Conservation (phyloP, 2,329 filamentous ascomycete genomes). For the Helotiales sp. region DNA sequence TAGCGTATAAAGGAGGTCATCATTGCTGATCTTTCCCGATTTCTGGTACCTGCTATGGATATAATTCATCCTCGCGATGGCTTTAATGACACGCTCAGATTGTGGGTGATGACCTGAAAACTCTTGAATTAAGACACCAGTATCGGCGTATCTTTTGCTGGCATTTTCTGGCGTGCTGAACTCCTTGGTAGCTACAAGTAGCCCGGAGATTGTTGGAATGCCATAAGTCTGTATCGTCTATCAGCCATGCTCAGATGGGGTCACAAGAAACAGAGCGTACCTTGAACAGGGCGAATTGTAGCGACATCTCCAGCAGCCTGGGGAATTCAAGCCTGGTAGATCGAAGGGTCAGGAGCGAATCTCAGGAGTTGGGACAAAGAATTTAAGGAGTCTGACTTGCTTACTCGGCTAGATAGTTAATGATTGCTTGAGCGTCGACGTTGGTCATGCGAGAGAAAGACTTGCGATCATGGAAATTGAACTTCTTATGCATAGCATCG, state of each 20-base stretch:
- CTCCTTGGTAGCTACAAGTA: slow-evolving; percentile 51
- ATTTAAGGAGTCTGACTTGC: too few species aligned
- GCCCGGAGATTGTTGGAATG: slow-evolving; percentile 52
- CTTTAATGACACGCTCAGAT: slow-evolving; percentile 44
- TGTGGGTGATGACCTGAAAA: slow-evolving; percentile 24
- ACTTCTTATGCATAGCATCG: slow-evolving; percentile 41
- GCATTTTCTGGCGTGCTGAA: slow-evolving; percentile 46
- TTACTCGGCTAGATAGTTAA: slow-evolving; percentile 43
- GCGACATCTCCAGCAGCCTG: slow-evolving; percentile 43
- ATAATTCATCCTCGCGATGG: slow-evolving; percentile 64
- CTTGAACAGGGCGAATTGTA: slow-evolving; percentile 46
- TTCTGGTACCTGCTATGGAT: slow-evolving; percentile 58
- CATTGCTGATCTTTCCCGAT: slow-evolving; percentile 58
- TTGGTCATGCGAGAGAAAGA: slow-evolving; percentile 53
- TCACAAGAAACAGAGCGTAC: slow-evolving; percentile 34
- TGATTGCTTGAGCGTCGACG: slow-evolving; percentile 51
- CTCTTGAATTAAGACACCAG: slow-evolving; percentile 26
- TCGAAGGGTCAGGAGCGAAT: too few species aligned
- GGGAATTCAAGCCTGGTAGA: slow-evolving; percentile 64
- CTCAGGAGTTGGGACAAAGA: too few species aligned
- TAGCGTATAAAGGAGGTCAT: slow-evolving; percentile 66
- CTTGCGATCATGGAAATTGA: slow-evolving; percentile 44
- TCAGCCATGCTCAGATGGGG: background rate
- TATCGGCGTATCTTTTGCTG: slow-evolving; percentile 40
- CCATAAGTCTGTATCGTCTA: slow-evolving; percentile 48